A percentile compares a stretch with the other conserved stretches of the same genome.
Conservation (phyloP, 2,329 filamentous ascomycete genomes). For the Fusarium circinatum region DNA sequence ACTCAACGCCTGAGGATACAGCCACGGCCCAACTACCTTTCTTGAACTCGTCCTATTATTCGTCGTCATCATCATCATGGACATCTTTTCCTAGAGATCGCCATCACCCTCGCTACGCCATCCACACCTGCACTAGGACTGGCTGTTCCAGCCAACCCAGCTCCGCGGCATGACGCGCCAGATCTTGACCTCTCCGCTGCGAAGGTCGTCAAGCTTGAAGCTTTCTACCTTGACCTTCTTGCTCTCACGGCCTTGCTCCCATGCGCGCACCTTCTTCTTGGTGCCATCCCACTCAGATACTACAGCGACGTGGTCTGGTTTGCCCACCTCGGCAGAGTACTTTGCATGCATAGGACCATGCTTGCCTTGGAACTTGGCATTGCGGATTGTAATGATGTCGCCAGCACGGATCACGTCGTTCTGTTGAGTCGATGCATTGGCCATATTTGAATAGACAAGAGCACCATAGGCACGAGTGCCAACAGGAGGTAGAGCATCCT, state of each 20-base stretch:
- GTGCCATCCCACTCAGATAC: constrained; percentile 98
- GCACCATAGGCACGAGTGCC: constrained; percentile 92
- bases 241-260: constrained; percentile 94
- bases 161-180: constrained; percentile 93
- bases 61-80: constrained; percentile 29
- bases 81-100: constrained; percentile 17
- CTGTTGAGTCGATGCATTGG: constrained; percentile 90
- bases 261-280: constrained; percentile 95
- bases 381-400: constrained; percentile 92
- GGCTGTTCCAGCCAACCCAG: constrained; percentile 89
- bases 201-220: constrained; percentile 90
- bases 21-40: constrained; percentile 15
- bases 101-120: constrained; percentile 14
- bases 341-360: constrained; percentile 95
- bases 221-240: constrained; percentile 95
- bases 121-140: constrained; percentile 59
- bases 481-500: constrained; percentile 80
- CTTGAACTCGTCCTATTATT: constrained; percentile 25
- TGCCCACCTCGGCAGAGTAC: constrained; percentile 88
- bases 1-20: constrained; percentile 25
- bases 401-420: constrained; percentile 93
- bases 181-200: constrained; percentile 94
- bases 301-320: constrained; percentile 86
- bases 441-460: constrained; percentile 92
- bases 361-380: constrained; percentile 94